Base-by-base conservation (phyloP, 2,329 filamentous ascomycete species). In the Truncatella angustata region DNA sequence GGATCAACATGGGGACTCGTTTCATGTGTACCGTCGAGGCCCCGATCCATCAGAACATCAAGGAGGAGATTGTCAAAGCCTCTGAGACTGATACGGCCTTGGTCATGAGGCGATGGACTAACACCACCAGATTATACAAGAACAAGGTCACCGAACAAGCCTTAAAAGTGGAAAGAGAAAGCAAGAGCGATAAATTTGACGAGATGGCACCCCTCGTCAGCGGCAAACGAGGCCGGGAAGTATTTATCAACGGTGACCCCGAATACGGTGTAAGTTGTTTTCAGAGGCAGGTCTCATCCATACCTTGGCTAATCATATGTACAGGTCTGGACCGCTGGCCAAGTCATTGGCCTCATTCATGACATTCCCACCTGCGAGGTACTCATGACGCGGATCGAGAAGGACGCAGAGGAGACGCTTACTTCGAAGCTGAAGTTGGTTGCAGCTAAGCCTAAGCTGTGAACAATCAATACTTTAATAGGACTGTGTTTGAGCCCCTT, bases 1-100 rank as follows among this genome's bases (percentile, higher is more conserved):
- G 94, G 57, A 86, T 97, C 74, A 99, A 99, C 74, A 99, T 99
- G 94, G 94, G 94, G 53, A 99, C 94, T 9, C 80, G 94, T 37
- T 99, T 97, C 77, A 95, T 99, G 90, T 93, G 88, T 75, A 97
- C 94, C 0, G 79, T 93, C 40, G 94, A 97, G 73, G 86, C 92
- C 14, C 94, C 94, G 1, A 89, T 99, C 58, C 94, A 99, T 73
- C 69, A 84, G 45, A 96, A 96, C 60, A 91, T 99, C 76, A 99
- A 99, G 80, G 80, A 95, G 70, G 80, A 88, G 60, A 99, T 99
- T 64, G 91, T 97, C 47, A 80, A 84, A 51, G 89, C 92, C 1
- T 80, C 91, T 57, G 94, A 99, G 78, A 91, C 88, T 20, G 91
- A 97, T 70, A 99, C 94, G 0, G 85, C 91, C 59, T 80, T 99